Evolutionary conservation across 1,284 basidiomycete genomes (phyloP).

Genomic region (Waitea zeae): DNA sequence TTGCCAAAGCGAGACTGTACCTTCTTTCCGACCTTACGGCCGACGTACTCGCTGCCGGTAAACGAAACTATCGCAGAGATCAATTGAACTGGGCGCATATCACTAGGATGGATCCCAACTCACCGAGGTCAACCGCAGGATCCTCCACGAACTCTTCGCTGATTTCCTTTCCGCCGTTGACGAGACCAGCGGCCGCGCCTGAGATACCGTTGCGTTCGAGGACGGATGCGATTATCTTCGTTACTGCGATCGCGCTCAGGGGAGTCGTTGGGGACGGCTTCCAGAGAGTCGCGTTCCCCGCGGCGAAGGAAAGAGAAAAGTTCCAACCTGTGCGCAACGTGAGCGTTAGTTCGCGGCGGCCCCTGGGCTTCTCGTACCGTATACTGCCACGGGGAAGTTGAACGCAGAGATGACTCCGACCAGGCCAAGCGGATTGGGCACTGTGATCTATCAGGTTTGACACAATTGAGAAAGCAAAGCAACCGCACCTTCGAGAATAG

Average conservation of each 20-base stretch:
- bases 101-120: conserved; percentile 4
- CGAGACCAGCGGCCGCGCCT: conserved; percentile 68
- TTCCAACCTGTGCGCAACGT: too few species aligned
- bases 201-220: conserved; percentile 72
- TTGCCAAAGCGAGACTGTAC: conserved; percentile 77
- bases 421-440: conserved; percentile 85
- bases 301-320: conserved; percentile 73
- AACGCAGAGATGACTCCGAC: conserved; percentile 87
- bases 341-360: conserved; percentile 6
- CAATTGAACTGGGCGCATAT: background rate
- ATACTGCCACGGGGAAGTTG: conserved; percentile 89
- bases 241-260: conserved; percentile 75
- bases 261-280: conserved; percentile 88
- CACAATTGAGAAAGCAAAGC: background rate
- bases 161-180: conserved; percentile 69
- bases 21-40: conserved; percentile 64
- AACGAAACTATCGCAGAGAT: conserved; percentile 53
- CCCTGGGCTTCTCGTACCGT: conserved; percentile 67
- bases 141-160: conserved; percentile 70
- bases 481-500: conserved; percentile 63
- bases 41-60: conserved; percentile 83
- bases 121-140: conserved; percentile 59
- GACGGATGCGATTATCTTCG: conserved; percentile 67
- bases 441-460: conserved; percentile 18
- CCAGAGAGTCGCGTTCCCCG: conserved; percentile 90